Base-by-base conservation (phyloP, 1,139 yeast species). In the Sugiyamaella neomexicana region DNA sequence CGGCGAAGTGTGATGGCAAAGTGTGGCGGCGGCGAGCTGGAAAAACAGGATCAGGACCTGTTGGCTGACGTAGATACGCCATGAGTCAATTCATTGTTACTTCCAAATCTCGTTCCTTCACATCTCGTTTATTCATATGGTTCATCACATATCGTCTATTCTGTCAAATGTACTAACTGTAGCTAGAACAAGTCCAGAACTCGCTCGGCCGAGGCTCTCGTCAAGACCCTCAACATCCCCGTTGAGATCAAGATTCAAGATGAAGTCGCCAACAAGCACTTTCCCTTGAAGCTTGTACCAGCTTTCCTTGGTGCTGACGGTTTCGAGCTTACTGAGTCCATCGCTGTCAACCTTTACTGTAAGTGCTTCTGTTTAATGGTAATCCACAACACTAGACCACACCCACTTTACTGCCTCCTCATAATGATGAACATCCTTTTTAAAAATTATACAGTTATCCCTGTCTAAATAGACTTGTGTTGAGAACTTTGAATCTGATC, bases 251-350 rank as follows among this genome's bases (percentile, higher is more conserved):
- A 76, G 59, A 69, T 66, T 54, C 73, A 68, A 45, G 79, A 73
- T 60, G 75, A 74, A 27, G 74, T 68, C 46, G 85, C 74, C 72
- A 80, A 76, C 59, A 75, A 73, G 55, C 69, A 74, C 68, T 89
- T 88, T 82, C 96, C 97, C 65, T 74, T 84, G 68, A 78, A 75
- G 67, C 81, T 80, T 73, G 79, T 81, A 61, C 98, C 98, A 67
- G 85, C 90, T 62, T 88, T 86, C 66, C 69, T 82, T 65, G 93
- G 90, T 57, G 82, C 86, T 63, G 85, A 87, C 72, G 96, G 96
- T 56, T 82, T 77, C 78, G 82, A 82, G 71, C 78, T 91, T 68
- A 79, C 81, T 66, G 97, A 91, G 80, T 78, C 80, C 62, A 78
- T 88, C 69, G 97, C 98, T 58, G 78, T 91, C 68, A 71, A 72